Conservation (phyloP, 352 stramenopile species). For the Pythium periplocum region DNA sequence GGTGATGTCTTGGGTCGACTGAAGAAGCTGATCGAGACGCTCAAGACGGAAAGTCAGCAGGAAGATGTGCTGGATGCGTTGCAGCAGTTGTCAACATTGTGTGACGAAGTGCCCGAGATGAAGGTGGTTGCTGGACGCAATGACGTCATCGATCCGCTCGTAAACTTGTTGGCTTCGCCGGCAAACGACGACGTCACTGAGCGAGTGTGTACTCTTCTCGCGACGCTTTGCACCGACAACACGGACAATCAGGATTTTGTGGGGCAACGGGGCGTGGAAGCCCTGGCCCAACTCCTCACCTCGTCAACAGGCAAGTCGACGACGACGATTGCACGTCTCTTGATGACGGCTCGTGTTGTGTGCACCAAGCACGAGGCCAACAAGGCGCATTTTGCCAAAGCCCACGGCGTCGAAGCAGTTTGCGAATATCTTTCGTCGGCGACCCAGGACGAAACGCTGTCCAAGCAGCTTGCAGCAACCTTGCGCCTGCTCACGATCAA, state of each 20-base stretch:
- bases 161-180: constrained; percentile 24
- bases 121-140: constrained; percentile 60
- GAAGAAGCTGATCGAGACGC: constrained; percentile 25
- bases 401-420: constrained; percentile 33
- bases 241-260: constrained; percentile 66
- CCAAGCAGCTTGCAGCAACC: constrained; percentile 41
- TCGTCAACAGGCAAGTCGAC: constrained; percentile 9
- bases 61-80: constrained; percentile 1
- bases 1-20: constrained; percentile 15
- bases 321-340: constrained; percentile 13
- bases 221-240: constrained; percentile 35
- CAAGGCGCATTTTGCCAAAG: constrained; percentile 57
- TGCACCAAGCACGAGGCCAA: constrained; percentile 67
- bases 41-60: constrained; percentile 9
- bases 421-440: constrained; percentile 26
- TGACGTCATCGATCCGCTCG: constrained; percentile 39
- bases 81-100: constrained; percentile 17
- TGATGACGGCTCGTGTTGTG: constrained; percentile 31
- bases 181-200: constrained; percentile 3
- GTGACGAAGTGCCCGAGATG: constrained; percentile 40
- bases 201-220: constrained; percentile 20
- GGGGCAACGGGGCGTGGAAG: constrained; percentile 29
- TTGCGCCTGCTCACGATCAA: constrained; percentile 67
- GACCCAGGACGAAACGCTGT: constrained; percentile 27
- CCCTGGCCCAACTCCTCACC: constrained; percentile 21